phyloP scores from a whole-genome alignment of 1,139 yeast species.

The Arxiozyma slooffiae region DNA sequence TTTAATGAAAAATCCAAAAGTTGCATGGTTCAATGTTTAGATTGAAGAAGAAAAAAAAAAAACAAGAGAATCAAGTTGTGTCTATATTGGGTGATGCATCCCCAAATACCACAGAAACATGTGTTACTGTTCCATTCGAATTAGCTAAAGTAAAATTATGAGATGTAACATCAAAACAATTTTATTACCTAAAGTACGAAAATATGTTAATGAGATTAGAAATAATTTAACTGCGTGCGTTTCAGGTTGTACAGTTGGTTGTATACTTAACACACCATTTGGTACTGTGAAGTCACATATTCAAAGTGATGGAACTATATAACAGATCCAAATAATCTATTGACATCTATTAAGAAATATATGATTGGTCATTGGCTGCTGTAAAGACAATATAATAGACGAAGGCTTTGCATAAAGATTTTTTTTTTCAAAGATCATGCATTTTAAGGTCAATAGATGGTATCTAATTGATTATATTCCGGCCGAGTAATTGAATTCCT shows the following conservation, averaged over 20 bases:
- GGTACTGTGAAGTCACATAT: slow-evolving; percentile 97
- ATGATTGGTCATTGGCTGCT: slow-evolving; percentile 87
- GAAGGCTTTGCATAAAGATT: slow-evolving; percentile 93
- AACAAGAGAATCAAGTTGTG: slow-evolving; percentile 64
- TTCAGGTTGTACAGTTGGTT: slow-evolving; percentile 95
- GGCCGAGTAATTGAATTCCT: slow-evolving; percentile 92
- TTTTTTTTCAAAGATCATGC: slow-evolving; percentile 96
- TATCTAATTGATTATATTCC: slow-evolving; percentile 86
- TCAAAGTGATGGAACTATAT: slow-evolving; percentile 39
- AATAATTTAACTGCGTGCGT: slow-evolving; percentile 89
- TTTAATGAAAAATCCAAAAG: slow-evolving; percentile 95
- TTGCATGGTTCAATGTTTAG: slow-evolving; percentile 69
- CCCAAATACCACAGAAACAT: slow-evolving; percentile 95
- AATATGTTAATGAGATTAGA: slow-evolving; percentile 59
- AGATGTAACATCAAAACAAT: slow-evolving; percentile 63
- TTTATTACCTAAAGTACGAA: slow-evolving; percentile 72
- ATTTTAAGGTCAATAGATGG: slow-evolving; percentile 99
- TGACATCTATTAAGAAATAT: slow-evolving; percentile 63
- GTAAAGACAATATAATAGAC: slow-evolving; percentile 61
- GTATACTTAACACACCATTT: slow-evolving; percentile 86
- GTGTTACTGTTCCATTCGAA: slow-evolving; percentile 95
- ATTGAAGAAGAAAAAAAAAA: slow-evolving; percentile 25
- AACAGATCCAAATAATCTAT: slow-evolving; percentile 50
- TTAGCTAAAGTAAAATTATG: slow-evolving; percentile 78
- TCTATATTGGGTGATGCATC: slow-evolving; percentile 93